phyloP scores from a whole-genome alignment of 768 basidiomycete genomes.

The Serendipita sp. region DNA sequence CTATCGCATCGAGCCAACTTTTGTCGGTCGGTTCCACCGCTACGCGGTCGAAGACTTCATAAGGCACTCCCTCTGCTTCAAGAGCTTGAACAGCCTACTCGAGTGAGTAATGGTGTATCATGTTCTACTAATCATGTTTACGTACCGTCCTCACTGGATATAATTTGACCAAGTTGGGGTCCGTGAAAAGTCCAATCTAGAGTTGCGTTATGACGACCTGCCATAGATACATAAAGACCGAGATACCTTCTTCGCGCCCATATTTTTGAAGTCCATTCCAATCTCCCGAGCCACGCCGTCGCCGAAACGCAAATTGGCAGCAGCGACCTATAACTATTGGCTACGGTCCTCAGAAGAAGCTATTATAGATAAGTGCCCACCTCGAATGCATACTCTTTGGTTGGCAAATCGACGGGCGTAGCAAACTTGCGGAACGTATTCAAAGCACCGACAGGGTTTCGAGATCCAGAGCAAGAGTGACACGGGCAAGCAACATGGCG shows the following conservation, averaged over 20 bases:
- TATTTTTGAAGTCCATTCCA: conserved; percentile 87
- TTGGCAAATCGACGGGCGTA: conserved; percentile 49
- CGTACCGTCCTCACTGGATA: conserved; percentile 67
- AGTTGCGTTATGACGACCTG: conserved; percentile 1
- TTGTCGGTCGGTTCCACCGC: conserved; percentile 85
- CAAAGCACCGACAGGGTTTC: conserved; percentile 29
- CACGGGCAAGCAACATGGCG: conserved; percentile 62
- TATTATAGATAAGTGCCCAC: conserved; percentile 20
- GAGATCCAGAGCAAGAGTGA: conserved; percentile 42
- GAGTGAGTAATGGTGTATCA: not conserved
- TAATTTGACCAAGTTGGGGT: conserved; percentile 66
- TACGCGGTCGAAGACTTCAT: conserved; percentile 66
- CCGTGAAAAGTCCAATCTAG: conserved; percentile 88
- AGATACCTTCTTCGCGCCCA: conserved; percentile 71
- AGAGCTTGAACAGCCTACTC: conserved; percentile 58
- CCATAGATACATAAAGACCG: not conserved
- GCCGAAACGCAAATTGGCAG: conserved; percentile 76
- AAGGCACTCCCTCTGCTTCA: conserved; percentile 59
- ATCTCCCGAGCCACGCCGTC: conserved; percentile 82
- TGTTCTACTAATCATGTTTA: conserved; percentile 11
- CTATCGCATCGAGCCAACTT: conserved; percentile 76
- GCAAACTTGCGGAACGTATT: conserved; percentile 58
- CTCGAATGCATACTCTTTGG: conserved; percentile 91
- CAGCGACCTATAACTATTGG: conserved; percentile 44
- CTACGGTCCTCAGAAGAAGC: no score